Percentiles rank a stretch among this genome's conserved stretches.
Evolutionary conservation across 306 rosid species (phyloP).

Genomic region (Cicer cuneatum): DNA sequence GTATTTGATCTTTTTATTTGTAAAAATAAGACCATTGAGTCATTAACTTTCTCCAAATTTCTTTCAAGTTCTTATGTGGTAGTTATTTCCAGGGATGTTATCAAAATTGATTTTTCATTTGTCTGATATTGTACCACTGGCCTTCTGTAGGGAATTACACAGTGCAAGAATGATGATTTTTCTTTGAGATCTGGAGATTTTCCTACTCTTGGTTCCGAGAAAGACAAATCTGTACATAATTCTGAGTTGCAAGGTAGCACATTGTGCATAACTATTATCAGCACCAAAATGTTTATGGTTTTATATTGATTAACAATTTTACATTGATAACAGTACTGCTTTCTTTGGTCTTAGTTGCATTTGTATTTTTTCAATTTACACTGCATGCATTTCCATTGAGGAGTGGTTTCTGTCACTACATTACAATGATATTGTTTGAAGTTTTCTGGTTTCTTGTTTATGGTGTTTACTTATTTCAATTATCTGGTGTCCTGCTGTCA

Average conservation of each 20-base stretch:
- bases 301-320: conserved; percentile 1
- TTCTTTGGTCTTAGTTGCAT: background rate
- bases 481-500: background rate
- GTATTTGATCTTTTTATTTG: conserved; percentile 3
- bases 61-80: background rate
- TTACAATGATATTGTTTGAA: conserved; percentile 6
- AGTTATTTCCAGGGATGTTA: conserved; percentile 1
- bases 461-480: background rate
- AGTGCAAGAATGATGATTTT: conserved; percentile 71
- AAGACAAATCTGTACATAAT: conserved; percentile 67
- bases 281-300: conserved; percentile 8
- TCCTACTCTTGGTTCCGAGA: conserved; percentile 95
- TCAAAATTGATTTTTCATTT: conserved; percentile 16
- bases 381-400: conserved; percentile 9
- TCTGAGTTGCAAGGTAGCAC: conserved; percentile 69
- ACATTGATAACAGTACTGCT: background rate
- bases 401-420: conserved; percentile 9
- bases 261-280: conserved; percentile 25
- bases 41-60: background rate
- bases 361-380: background rate
- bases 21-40: background rate
- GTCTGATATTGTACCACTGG: conserved; percentile 7
- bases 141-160: conserved; percentile 64
- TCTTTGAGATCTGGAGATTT: conserved; percentile 91
- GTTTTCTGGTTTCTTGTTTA: background rate